A percentile compares a stretch with the other conserved stretches of the same genome.
Conservation (phyloP, 345 rosid species). For the Excoecaria agallocha region DNA sequence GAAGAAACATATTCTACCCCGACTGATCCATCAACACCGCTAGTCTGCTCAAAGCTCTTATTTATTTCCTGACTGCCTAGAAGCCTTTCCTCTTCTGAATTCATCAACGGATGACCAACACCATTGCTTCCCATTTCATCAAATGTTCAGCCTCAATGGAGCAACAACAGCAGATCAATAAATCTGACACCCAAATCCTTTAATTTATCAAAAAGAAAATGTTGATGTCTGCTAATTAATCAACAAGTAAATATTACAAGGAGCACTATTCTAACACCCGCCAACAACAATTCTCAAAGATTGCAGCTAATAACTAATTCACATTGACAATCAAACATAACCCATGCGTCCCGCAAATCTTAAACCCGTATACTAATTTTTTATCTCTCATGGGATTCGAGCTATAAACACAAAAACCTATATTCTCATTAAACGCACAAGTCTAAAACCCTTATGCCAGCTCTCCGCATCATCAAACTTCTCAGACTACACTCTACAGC, state of each 20-base stretch:
- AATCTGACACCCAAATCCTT: conserved; percentile 6
- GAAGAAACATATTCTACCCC: conserved; percentile 23
- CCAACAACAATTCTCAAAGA: conserved; percentile 5
- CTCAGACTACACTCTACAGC: background rate
- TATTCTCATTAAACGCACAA: background rate
- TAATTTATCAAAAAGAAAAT: background rate
- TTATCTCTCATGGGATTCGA: background rate
- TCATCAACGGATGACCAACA: conserved; percentile 43
- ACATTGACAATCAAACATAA: conserved; percentile 13
- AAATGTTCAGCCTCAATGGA: conserved; percentile 15
- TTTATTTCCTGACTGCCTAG: conserved; percentile 27
- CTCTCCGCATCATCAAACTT: background rate
- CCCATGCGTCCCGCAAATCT: background rate
- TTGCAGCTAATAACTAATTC: background rate
- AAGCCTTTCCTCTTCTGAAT: conserved; percentile 30
- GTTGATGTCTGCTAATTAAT: background rate
- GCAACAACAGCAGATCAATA: conserved; percentile 3
- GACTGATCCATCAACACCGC: conserved; percentile 16
- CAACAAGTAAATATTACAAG: conserved; percentile 10
- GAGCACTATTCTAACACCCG: conserved; percentile 10
- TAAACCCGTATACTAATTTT: conserved; percentile 6
- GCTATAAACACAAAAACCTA: background rate
- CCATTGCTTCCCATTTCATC: conserved; percentile 56
- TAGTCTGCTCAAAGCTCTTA: conserved; percentile 20
- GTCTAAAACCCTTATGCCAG: conserved; percentile 6